Evolutionary conservation across 2,329 filamentous ascomycete genomes (phyloP), one percentile per base, ranked within the genome.

Genomic region (Ophiobolus disseminans): DNA sequence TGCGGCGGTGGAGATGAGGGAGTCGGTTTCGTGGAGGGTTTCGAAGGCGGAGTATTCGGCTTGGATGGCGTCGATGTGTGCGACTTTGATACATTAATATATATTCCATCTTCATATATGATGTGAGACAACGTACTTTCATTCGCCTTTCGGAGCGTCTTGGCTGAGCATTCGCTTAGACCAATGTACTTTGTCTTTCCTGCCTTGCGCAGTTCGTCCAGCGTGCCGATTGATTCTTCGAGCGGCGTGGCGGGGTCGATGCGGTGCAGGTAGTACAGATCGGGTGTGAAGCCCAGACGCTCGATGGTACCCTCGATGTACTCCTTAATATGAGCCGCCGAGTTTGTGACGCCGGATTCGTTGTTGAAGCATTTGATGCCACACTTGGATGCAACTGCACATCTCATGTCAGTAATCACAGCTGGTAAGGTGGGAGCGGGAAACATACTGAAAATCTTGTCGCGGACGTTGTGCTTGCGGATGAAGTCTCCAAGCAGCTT

Each of bases 161-260:
- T 54, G 1, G 76, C 67, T 2, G 71, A 74, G 45, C 74, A 71
- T 38, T 78, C 77, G 11, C 66, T 75, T 2, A 82, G 67, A 3
- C 79, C 79, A 10, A 82, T 58, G 53, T 79, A 63, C 22, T 70
- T 72, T 53, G 80, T 78, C 48, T 82, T 82, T 10, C 80, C 80
- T 26, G 73, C 57, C 2, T 66, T 57, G 26, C 58, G 55, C 14
- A 60, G 43, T 20, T 51, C 56, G 45, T 75, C 78, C 65, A 83
- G 71, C 3, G 72, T 77, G 22, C 73, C 60, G 10, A 82, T 72
- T 0, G 79, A 83, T 55, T 73, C 66, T 46, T 77, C 73, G 10
- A 78, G 58, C 0, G 60, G 60, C 0, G 61, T 66, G 4, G 57
- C 68, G 41, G 63, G 65, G 40, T 78, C 74, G 16, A 76, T 66